Evolutionary conservation across 306 rosid genomes (phyloP).

Genomic region (Lathyrus aphaca): DNA sequence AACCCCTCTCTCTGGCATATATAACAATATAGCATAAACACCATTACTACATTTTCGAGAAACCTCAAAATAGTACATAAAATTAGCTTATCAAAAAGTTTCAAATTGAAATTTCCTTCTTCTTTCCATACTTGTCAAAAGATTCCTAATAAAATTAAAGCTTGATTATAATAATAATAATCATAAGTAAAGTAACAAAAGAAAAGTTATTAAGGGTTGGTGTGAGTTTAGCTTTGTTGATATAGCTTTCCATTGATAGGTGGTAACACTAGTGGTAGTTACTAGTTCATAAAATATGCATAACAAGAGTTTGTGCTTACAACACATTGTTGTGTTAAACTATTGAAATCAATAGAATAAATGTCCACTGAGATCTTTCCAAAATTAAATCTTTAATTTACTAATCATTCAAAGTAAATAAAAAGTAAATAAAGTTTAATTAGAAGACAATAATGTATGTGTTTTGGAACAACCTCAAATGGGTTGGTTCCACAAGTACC

Average conservation of each 20-base stretch:
- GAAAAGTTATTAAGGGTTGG: constrained; percentile 33
- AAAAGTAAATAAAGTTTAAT: constrained; percentile 43
- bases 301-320: neutral
- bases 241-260: constrained; percentile 17
- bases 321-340: constrained; percentile 36
- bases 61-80: constrained; percentile 16
- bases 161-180: constrained; percentile 37
- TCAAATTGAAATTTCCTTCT: constrained; percentile 31
- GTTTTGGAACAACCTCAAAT: constrained; percentile 53
- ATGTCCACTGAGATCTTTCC: constrained; percentile 47
- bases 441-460: constrained; percentile 58
- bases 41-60: constrained; percentile 23
- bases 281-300: constrained; percentile 5
- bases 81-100: constrained; percentile 30
- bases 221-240: constrained; percentile 26
- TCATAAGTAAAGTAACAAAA: constrained; percentile 25
- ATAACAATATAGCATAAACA: constrained; percentile 20
- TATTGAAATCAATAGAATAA: constrained; percentile 36
- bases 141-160: constrained; percentile 28
- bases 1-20: constrained; percentile 3
- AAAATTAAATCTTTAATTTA: constrained; percentile 44
- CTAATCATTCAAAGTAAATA: constrained; percentile 57
- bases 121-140: constrained; percentile 30
- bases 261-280: neutral
- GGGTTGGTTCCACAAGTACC: constrained; percentile 67